Conservation (phyloP, 2,329 filamentous ascomycete species). For the Apiospora pterosperma region DNA sequence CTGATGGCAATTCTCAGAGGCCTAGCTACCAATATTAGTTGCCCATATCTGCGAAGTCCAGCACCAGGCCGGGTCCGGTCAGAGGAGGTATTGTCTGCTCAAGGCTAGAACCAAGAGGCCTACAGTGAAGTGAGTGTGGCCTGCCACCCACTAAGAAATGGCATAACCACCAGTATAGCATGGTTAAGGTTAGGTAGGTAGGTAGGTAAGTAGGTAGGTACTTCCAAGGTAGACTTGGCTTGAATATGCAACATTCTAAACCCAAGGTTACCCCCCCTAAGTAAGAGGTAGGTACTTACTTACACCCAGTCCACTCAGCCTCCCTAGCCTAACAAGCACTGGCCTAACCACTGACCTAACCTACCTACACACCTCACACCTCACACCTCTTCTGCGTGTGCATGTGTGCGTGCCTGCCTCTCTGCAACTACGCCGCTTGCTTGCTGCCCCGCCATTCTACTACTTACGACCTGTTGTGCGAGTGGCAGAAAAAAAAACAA, state of each 20-base stretch:
- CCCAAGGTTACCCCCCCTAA: not conserved
- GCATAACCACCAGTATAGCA: not conserved
- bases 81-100: not conserved
- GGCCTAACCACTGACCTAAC: not conserved
- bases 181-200: not conserved
- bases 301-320: not conserved
- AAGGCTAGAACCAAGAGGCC: not conserved
- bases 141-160: too few species aligned
- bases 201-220: not conserved
- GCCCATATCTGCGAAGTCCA: not conserved
- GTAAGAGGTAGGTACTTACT: not conserved
- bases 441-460: conserved; percentile 8
- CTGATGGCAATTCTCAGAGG: not conserved
- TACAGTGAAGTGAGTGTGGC: too few species aligned
- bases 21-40: not conserved
- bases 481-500: conserved; percentile 9
- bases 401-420: not conserved
- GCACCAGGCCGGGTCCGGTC: not conserved
- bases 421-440: not conserved
- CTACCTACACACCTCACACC: conserved; percentile 1
- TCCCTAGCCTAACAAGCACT: not conserved
- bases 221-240: not conserved
- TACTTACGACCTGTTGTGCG: conserved; percentile 3
- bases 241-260: not conserved
- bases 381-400: not conserved